Percentiles rank a stretch among this genome's conserved stretches.
Conservation (phyloP, 108 stramenopile species). For the Pseudonitzschia delicatissima region DNA sequence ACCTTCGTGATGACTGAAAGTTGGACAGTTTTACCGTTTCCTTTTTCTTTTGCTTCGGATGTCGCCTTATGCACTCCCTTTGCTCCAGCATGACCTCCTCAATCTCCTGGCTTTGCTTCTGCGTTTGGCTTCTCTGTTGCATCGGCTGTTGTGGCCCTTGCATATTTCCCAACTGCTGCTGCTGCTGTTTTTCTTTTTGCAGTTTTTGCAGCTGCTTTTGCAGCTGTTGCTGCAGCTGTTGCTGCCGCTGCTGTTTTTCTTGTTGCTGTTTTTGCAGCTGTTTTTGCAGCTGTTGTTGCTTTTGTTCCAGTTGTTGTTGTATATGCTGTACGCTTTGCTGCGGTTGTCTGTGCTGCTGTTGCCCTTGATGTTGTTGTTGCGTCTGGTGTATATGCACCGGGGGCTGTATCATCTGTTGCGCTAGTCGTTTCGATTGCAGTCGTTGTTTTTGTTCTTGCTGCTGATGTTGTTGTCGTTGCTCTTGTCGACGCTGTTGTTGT, state of each 20-base stretch:
- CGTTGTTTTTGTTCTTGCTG: neutral
- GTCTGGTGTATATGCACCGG: neutral
- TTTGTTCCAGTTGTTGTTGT: neutral
- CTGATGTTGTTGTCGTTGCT: constrained; percentile 5
- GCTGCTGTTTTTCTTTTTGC: no score
- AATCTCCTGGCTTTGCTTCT: no score
- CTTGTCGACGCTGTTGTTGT: neutral
- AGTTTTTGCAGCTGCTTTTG: neutral
- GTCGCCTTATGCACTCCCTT: no score
- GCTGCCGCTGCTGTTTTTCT: neutral
- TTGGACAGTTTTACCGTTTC: no score
- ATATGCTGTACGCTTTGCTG: neutral
- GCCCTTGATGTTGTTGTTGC: neutral
- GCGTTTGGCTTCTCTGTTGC: neutral
- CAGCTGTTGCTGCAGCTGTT: neutral
- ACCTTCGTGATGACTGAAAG: no score
- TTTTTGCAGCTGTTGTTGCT: neutral
- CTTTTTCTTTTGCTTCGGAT: no score
- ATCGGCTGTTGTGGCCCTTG: neutral
- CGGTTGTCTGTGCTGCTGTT: neutral
- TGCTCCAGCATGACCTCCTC: no score
- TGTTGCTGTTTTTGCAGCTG: neutral
- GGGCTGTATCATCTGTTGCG: neutral
- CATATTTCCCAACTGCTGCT: neutral
- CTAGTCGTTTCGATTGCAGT: neutral